Evolutionary conservation across 805 yeast species (phyloP), one percentile per base, ranked within the genome.

Genomic region (Candida adriatica): DNA sequence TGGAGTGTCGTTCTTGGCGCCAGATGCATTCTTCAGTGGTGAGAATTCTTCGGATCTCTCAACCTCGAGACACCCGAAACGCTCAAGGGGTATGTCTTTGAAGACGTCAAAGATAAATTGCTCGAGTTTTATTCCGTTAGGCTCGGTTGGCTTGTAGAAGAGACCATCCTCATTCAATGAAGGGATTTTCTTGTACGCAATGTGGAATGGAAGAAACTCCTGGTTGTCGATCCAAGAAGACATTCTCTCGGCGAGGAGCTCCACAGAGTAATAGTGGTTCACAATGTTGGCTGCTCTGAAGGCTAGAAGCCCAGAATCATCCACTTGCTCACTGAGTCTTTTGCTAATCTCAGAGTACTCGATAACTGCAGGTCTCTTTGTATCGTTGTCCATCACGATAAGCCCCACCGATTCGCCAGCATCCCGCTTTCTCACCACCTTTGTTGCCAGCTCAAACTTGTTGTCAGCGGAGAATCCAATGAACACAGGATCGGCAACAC

Each of bases 41-140:
- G 95, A 80, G 52, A 92, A 92, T 58, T 92, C 98, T 37, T 75
- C 77, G 4, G 62, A 41, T 56, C 99, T 75, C 23, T 73, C 81
- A 15, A 92, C 98, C 61, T 92, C 98, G 36, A 92, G 67, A 53
- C 94, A 84, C 1, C 95, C 98, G 56, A 92, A 92, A 48, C 73
- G 73, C 11, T 56, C 53, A 40, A 88, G 53, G 9, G 73, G 69
- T 21, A 92, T 79, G 18, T 77, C 70, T 30, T 88, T 88, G 61
- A 92, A 92, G 16, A 92, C 94, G 53, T 92, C 99, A 62, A 92
- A 92, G 35, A 92, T 94, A 49, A 92, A 92, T 56, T 90, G 97
- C 58, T 92, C 99, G 51, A 92, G 68, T 56, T 92, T 92, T 52
- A 90, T 78, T 26, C 97, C 98, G 56, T 92, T 92, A 28, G 90